phyloP scores from a whole-genome alignment of 2,329 filamentous ascomycete genomes.

The Penicillium freii region DNA sequence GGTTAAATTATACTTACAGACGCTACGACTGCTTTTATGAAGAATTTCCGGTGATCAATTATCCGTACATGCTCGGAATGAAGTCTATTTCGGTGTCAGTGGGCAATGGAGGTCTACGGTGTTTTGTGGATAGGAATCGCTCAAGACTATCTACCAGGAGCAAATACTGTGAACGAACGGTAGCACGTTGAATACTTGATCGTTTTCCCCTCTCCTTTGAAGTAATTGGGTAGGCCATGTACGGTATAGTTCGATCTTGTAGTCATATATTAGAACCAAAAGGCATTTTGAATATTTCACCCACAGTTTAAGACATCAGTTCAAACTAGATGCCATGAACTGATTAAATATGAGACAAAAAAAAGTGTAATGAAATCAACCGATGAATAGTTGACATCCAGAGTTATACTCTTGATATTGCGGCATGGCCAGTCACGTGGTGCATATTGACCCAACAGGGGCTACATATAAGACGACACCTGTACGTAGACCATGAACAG shows the following conservation, averaged over 20 bases:
- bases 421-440: slow-evolving; percentile 7
- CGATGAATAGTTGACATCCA: too few species aligned
- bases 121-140: neutral
- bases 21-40: neutral
- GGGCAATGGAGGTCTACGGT: neutral
- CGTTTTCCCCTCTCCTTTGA: too few species aligned
- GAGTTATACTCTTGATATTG: neutral
- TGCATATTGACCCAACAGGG: slow-evolving; percentile 2
- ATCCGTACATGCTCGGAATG: neutral
- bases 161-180: neutral
- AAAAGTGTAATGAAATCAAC: too few species aligned
- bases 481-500: neutral
- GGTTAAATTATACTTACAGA: neutral
- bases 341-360: too few species aligned
- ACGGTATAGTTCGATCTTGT: neutral
- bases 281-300: neutral
- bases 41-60: neutral
- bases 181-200: neutral
- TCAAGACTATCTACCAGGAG: neutral
- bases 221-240: neutral
- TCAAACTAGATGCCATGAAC: neutral
- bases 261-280: neutral
- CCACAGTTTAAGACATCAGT: neutral
- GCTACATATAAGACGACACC: neutral
- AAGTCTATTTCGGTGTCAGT: too few species aligned